Evolutionary conservation across 495 filamentous ascomycete species (phyloP), one percentile per base, ranked within the genome.

Genomic region (Tuber melanosporum): DNA sequence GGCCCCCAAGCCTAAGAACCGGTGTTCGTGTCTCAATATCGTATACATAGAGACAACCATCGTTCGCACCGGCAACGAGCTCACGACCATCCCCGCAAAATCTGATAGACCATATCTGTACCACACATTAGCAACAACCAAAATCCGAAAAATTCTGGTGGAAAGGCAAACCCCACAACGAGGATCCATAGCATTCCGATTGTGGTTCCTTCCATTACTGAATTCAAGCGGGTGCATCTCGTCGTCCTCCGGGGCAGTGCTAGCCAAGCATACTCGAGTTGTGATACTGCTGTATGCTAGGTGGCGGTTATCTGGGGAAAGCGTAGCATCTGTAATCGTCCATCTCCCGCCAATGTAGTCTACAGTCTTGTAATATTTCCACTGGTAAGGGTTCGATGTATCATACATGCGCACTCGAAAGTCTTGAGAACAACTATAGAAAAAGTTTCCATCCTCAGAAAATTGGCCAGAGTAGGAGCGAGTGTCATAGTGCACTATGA

Each of bases 361-460:
- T 15, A 95, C 93, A 0, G 92, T 94, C 85, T 98, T 98, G 85
- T 98, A 98, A 83, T 97, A 94, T 81, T 91, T 91, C 95, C 95
- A 99, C 73, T 92, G 89, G 83, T 94, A 96, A 0, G 95, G 95
- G 76, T 98, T 97, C 2, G 93, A 96, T 0, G 95, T 98, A 83
- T 99, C 95, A 83, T 98, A 99, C 92, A 99, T 94, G 36, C 94
- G 91, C 20, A 99, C 93, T 74, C 89, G 90, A 85, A 95, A 97
- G 83, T 99, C 94, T 83, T 98, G 94, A 39, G 91, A 91, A 80
- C 92, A 95, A n/a, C 91, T 91, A 84, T 97, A 99, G 85, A 97
- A 99, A 85, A 98, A 98, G 85, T 97, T 97, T 9, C 95, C 95
- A 80, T 99, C 95, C 74, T 95, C 92, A 0, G 93, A 97, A 83